Conservation (phyloP, 2,329 filamentous ascomycete genomes). For the Fusarium musae region DNA sequence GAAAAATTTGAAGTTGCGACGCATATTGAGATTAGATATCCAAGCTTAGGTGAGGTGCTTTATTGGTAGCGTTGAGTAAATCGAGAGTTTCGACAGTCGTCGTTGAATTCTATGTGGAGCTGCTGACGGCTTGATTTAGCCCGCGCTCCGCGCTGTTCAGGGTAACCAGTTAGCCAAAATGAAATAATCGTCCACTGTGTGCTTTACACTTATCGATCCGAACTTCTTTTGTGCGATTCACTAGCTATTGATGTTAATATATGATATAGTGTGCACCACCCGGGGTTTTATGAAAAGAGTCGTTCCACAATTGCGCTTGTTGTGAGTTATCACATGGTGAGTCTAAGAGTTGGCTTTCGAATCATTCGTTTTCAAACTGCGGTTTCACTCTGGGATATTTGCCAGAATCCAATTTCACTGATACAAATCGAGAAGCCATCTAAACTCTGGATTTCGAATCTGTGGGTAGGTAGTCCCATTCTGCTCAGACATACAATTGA, state of each 20-base stretch:
- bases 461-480: neutral
- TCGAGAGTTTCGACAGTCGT: neutral
- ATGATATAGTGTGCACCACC: too few relatives aligned
- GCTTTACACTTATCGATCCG: neutral
- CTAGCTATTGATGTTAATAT: neutral
- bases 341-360: neutral
- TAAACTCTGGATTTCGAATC: neutral
- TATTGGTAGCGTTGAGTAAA: neutral
- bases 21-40: conserved; percentile 34
- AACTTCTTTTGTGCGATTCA: neutral
- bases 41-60: neutral
- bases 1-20: conserved; percentile 34
- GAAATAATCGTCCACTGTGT: neutral
- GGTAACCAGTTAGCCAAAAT: conserved; percentile 7
- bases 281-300: too few relatives aligned
- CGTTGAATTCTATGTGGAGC: conserved; percentile 24
- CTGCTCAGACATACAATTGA: neutral
- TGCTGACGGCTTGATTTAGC: conserved; percentile 11
- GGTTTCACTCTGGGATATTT: too few relatives aligned
- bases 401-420: neutral
- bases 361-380: neutral
- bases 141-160: conserved; percentile 8
- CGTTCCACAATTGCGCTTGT: neutral
- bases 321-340: neutral
- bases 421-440: neutral